These are phyloP conservation scores for Fusarium heterosporum DNA, from an alignment of 2,329 filamentous ascomycete genomes.

Conservation along the genomic window DNA sequence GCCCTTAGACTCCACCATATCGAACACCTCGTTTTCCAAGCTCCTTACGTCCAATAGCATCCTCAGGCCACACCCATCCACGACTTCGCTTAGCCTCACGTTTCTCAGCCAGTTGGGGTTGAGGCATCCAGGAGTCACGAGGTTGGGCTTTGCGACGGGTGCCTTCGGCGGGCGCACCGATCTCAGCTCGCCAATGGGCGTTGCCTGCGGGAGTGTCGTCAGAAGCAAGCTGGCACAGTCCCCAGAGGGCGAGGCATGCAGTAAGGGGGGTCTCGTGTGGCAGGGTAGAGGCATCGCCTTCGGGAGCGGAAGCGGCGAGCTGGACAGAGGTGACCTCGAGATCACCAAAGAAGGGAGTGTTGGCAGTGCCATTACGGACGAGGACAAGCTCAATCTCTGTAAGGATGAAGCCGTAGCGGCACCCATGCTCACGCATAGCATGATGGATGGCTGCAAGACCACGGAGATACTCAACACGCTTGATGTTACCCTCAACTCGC, in stretches of 20 bases:
- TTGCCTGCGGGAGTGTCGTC: conserved; percentile 67
- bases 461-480: conserved; percentile 89
- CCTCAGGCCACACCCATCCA: conserved; percentile 82
- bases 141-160: conserved; percentile 76
- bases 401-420: conserved; percentile 94
- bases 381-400: conserved; percentile 95
- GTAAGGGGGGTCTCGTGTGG: conserved; percentile 67
- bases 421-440: conserved; percentile 92
- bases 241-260: conserved; percentile 80
- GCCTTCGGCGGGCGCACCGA: conserved; percentile 79
- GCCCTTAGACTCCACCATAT: conserved; percentile 57
- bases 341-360: conserved; percentile 86
- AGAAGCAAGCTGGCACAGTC: conserved; percentile 77
- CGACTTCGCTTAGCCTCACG: conserved; percentile 77
- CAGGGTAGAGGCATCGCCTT: conserved; percentile 46
- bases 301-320: conserved; percentile 59
- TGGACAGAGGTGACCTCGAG: conserved; percentile 78
- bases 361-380: conserved; percentile 80
- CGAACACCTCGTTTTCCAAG: conserved; percentile 73
- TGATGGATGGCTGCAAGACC: conserved; percentile 88
- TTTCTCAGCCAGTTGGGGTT: conserved; percentile 79
- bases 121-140: conserved; percentile 82
- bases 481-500: conserved; percentile 85
- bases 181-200: conserved; percentile 74
- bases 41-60: conserved; percentile 78